These are phyloP conservation scores for Potentilla sterilis DNA, from an alignment of 306 rosid species.

Conservation along the genomic window DNA sequence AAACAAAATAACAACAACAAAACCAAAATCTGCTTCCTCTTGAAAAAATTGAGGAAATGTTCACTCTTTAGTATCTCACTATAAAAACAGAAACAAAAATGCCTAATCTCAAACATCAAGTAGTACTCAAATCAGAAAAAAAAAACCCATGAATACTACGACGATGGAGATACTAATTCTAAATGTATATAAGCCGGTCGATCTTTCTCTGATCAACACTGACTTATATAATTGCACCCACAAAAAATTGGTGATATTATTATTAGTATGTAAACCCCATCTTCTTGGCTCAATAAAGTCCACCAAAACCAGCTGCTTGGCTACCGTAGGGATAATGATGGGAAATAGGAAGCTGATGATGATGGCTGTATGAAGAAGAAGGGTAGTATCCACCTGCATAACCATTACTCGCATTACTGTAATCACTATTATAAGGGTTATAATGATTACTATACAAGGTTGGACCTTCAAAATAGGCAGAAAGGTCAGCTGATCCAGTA, in stretches of 20 bases:
- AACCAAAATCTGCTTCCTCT: background rate
- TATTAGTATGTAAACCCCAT: background rate
- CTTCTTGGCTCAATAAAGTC: background rate
- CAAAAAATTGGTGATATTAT: background rate
- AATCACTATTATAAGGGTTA: background rate
- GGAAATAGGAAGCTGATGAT: background rate
- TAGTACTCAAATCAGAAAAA: background rate
- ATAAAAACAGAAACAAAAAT: background rate
- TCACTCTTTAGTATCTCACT: background rate
- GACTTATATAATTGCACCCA: background rate
- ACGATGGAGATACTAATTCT: background rate
- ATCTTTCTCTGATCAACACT: background rate
- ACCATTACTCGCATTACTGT: background rate
- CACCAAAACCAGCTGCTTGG: background rate
- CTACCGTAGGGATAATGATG: constrained; percentile 1
- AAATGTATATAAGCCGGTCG: background rate
- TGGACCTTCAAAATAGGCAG: background rate
- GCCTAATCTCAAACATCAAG: background rate
- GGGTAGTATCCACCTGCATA: background rate
- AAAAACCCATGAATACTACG: background rate
- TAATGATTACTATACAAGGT: background rate
- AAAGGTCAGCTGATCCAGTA: background rate
- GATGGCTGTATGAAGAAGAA: background rate
- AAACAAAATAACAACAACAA: background rate
- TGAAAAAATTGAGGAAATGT: background rate